These are phyloP conservation scores for Torulaspora gathmanii DNA, from an alignment of 805 yeast species.

Conservation along the genomic window DNA sequence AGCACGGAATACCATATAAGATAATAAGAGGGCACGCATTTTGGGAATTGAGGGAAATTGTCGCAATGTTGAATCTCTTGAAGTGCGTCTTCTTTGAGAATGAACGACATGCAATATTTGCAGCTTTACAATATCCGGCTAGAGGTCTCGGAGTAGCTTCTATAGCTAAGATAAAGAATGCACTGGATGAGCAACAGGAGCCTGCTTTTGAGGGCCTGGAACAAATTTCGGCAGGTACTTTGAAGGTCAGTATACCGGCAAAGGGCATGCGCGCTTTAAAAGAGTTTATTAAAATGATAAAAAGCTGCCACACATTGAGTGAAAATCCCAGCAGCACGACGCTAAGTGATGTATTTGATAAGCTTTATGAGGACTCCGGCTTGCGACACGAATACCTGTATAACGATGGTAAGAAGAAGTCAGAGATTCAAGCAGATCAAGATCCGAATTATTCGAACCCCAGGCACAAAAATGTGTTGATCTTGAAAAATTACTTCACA, in stretches of 20 bases:
- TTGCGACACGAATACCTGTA: slow-evolving; percentile 26
- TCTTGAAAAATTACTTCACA: slow-evolving; percentile 25
- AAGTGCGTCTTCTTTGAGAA: slow-evolving; percentile 53
- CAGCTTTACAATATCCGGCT: slow-evolving; percentile 57
- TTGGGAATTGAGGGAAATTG: slow-evolving; percentile 73
- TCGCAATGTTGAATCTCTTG: slow-evolving; percentile 56
- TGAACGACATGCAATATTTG: slow-evolving; percentile 56
- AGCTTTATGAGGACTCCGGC: slow-evolving; percentile 31
- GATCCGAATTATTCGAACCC: slow-evolving; percentile 25
- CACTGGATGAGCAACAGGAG: slow-evolving; percentile 13
- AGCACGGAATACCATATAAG: slow-evolving; percentile 54
- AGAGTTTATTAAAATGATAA: slow-evolving; percentile 26
- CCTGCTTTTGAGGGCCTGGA: slow-evolving; percentile 18
- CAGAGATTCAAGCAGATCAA: slow-evolving; percentile 16
- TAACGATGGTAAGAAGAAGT: slow-evolving; percentile 27
- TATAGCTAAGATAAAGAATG: slow-evolving; percentile 30
- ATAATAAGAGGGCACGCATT: slow-evolving; percentile 72
- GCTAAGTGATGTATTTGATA: slow-evolving; percentile 26
- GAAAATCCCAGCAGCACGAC: slow-evolving; percentile 11
- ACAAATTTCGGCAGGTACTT: slow-evolving; percentile 9
- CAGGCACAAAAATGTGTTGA: slow-evolving; percentile 28
- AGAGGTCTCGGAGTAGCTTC: slow-evolving; percentile 64
- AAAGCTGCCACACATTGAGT: slow-evolving; percentile 17
- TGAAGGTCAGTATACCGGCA: slow-evolving; percentile 17
- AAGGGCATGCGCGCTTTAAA: slow-evolving; percentile 22